Evolutionary conservation across 225 moss, liverwort and hornwort genomes (phyloP).

Genomic region (Climacium dendroides): DNA sequence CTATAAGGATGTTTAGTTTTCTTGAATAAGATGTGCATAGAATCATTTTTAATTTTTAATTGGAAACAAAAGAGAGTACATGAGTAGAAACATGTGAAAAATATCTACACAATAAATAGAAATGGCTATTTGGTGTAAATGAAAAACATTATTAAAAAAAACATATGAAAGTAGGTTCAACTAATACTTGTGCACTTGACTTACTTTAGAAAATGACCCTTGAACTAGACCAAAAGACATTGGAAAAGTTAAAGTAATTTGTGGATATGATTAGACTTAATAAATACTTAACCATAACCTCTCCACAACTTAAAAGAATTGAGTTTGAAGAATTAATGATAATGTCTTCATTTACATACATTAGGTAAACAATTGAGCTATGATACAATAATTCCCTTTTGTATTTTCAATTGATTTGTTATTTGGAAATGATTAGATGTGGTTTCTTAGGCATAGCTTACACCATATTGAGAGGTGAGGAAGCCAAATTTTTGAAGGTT

Average conservation of each 20-base stretch:
- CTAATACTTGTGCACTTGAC: neutral
- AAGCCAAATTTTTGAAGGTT: neutral
- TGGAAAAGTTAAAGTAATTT: neutral
- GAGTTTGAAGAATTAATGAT: neutral
- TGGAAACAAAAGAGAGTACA: too few relatives aligned
- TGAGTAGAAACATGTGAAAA: too few relatives aligned
- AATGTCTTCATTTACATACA: neutral
- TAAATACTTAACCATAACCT: neutral
- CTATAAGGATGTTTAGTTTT: neutral
- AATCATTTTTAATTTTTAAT: neutral
- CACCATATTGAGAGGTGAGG: accelerated
- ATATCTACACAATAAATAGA: neutral
- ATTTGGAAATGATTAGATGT: neutral
- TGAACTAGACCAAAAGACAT: accelerated
- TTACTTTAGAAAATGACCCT: accelerated
- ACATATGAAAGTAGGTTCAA: neutral
- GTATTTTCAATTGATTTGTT: neutral
- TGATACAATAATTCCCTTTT: accelerated
- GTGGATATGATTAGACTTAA: neutral
- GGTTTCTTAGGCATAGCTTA: accelerated
- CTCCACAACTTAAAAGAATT: neutral
- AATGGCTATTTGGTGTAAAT: accelerated
- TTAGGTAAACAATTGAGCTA: neutral
- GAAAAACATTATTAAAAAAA: neutral
- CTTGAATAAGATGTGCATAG: neutral